Evolutionary conservation across 2,329 filamentous ascomycete species (phyloP), one percentile per base, ranked within the genome.

Genomic region (Alternaria rosae): DNA sequence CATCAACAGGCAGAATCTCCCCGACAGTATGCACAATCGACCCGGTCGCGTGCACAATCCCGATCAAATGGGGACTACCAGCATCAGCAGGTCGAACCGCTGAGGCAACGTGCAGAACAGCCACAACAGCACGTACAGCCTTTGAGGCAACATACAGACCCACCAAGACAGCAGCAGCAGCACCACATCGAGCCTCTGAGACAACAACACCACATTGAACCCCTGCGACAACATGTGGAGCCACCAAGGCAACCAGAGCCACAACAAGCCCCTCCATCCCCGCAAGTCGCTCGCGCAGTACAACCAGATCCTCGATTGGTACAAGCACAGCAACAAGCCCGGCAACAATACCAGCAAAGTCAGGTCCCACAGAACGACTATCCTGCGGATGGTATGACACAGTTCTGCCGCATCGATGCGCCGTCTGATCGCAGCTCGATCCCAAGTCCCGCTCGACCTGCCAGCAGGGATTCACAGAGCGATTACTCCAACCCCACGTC

Each of bases 341-440:
- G 74, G 15, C 78, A 81, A 54, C 72, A 78, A 43, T 78, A 77
- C 54, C 78, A 77, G 57, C 78, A 80, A 41, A 83, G 82, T 58
- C 89, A 93, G 66, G 87, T 97, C 3, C 93, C 94, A 13, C 93
- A 97, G 72, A 96, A 98, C 71, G 93, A 95, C 10, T 97, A 97
- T 76, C 94, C 94, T 0, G 88, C 91, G 78, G 94, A 98, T 76
- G 94, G 94, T 5, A 98, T 98, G 93, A 97, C 94, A 0, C 97
- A 98, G 88, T 91, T 97, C 65, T 98, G 94, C 80, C 89, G 93
- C 62, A 89, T 92, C 41, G 91, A 89, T 5, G 87, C 90, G 41
- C 86, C 86, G 52, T 90, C 88, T n/a, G 89, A 90, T 81, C 87
- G 81, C 79, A 93, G 85, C 80, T 90, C 90, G 6, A 85, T 86